Percentiles rank a stretch among this genome's conserved stretches.
Evolutionary conservation across 2,329 filamentous ascomycete species (phyloP).

Genomic region (Hypoxylon sp.): DNA sequence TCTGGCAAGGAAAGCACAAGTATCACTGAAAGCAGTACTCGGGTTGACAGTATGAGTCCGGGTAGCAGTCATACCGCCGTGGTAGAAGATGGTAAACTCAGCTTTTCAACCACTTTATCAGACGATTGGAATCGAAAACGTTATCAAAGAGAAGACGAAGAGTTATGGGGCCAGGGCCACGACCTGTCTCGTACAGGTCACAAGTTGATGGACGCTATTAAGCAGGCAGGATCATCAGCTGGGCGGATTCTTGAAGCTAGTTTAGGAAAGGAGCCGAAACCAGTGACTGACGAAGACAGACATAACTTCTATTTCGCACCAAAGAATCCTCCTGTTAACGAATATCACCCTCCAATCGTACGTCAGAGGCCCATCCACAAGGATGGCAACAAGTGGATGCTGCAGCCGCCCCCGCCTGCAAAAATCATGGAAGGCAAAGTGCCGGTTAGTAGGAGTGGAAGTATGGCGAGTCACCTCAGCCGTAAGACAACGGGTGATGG

Average conservation of each 20-base stretch:
- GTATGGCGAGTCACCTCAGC: slow-evolving; percentile 68
- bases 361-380: slow-evolving; percentile 78
- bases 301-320: slow-evolving; percentile 73
- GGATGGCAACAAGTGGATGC: slow-evolving; percentile 88
- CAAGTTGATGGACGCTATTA: slow-evolving; percentile 70
- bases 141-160: slow-evolving; percentile 90
- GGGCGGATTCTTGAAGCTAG: slow-evolving; percentile 68
- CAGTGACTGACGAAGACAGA: slow-evolving; percentile 65
- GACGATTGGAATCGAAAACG: slow-evolving; percentile 82
- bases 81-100: slow-evolving; percentile 62
- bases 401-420: slow-evolving; percentile 90
- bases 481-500: slow-evolving; percentile 62
- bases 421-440: slow-evolving; percentile 93
- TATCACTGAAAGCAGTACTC: slow-evolving; percentile 52
- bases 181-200: slow-evolving; percentile 69
- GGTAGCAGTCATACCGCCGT: slow-evolving; percentile 63
- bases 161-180: slow-evolving; percentile 84
- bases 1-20: slow-evolving; percentile 68
- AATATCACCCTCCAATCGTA: slow-evolving; percentile 87
- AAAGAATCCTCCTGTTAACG: slow-evolving; percentile 82
- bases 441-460: slow-evolving; percentile 74
- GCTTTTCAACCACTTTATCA: slow-evolving; percentile 57
- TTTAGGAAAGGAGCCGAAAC: slow-evolving; percentile 67
- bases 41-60: slow-evolving; percentile 56
- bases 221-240: slow-evolving; percentile 71